Evolutionary conservation across 768 basidiomycete genomes (phyloP).

Genomic region (Rhizopogon roseolus): DNA sequence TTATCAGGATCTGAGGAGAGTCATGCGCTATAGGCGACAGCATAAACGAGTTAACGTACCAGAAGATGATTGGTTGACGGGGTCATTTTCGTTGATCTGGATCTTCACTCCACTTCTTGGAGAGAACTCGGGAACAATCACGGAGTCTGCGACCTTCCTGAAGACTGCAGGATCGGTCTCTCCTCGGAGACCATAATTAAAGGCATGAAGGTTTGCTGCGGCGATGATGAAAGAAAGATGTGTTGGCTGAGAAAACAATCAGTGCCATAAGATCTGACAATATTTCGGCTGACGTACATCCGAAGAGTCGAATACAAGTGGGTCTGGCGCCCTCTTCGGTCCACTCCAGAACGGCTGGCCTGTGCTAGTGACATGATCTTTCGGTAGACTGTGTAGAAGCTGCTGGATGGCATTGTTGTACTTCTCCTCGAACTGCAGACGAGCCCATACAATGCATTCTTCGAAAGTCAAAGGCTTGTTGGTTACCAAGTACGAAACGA

Average conservation of each 20-base stretch:
- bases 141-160: slow-evolving; percentile 77
- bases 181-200: slow-evolving; percentile 95
- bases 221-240: slow-evolving; percentile 89
- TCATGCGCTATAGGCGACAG: slow-evolving; percentile 3
- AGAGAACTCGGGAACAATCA: slow-evolving; percentile 88
- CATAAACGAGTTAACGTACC: slow-evolving; percentile 14
- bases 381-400: slow-evolving; percentile 88
- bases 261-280: slow-evolving; percentile 2
- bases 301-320: slow-evolving; percentile 79
- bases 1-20: slow-evolving; percentile 42
- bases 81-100: slow-evolving; percentile 91
- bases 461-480: slow-evolving; percentile 94
- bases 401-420: slow-evolving; percentile 94
- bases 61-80: slow-evolving; percentile 53
- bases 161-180: slow-evolving; percentile 75
- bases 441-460: slow-evolving; percentile 96
- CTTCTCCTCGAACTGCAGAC: slow-evolving; percentile 90
- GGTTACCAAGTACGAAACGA: slow-evolving; percentile 84
- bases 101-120: slow-evolving; percentile 90
- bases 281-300: slow-evolving; percentile 55
- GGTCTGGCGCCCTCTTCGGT: slow-evolving; percentile 94
- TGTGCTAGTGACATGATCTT: slow-evolving; percentile 85
- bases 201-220: slow-evolving; percentile 94
- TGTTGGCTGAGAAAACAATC: slow-evolving; percentile 48
- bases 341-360: slow-evolving; percentile 99